Percentiles rank a stretch among this genome's conserved stretches.
Conservation (phyloP, 192 early-diverging fungal genomes). For the Bifiguratus adelaidae region DNA sequence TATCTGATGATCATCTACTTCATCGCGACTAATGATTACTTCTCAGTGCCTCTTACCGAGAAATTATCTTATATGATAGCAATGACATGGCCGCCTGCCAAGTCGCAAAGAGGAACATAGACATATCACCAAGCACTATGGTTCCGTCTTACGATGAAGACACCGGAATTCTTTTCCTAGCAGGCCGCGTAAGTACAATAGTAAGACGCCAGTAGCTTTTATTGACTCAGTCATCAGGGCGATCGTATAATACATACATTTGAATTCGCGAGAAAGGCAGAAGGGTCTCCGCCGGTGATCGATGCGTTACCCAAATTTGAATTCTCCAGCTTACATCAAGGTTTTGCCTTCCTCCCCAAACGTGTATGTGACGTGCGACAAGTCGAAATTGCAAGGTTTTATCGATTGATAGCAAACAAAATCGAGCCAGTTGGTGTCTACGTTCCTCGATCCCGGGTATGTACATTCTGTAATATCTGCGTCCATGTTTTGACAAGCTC, state of each 20-base stretch:
- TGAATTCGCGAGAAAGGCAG: conserved; percentile 38
- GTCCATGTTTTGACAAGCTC: background rate
- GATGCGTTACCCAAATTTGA: conserved; percentile 52
- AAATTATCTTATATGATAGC: conserved; percentile 43
- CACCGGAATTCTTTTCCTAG: conserved; percentile 51
- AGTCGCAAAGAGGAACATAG: conserved; percentile 37
- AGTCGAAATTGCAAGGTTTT: conserved; percentile 62
- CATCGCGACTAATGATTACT: background rate
- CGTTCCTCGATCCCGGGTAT: conserved; percentile 59
- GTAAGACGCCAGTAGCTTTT: background rate
- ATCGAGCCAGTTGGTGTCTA: conserved; percentile 65
- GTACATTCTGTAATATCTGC: background rate
- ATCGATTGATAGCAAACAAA: conserved; percentile 50
- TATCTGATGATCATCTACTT: background rate
- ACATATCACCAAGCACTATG: conserved; percentile 67
- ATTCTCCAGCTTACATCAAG: conserved; percentile 47
- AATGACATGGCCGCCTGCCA: conserved; percentile 23
- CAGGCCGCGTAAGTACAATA: conserved; percentile 35
- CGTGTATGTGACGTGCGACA: conserved; percentile 42
- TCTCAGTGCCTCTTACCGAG: conserved; percentile 51
- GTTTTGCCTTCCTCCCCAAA: conserved; percentile 67
- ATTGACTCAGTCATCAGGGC: conserved; percentile 21
- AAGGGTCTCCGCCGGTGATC: conserved; percentile 8
- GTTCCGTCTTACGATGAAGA: conserved; percentile 61
- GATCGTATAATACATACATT: conserved; percentile 68